Percentiles rank a stretch among this genome's conserved stretches.
Conservation (phyloP, 2,329 filamentous ascomycete species). For the Dothideomycetes sp. region DNA sequence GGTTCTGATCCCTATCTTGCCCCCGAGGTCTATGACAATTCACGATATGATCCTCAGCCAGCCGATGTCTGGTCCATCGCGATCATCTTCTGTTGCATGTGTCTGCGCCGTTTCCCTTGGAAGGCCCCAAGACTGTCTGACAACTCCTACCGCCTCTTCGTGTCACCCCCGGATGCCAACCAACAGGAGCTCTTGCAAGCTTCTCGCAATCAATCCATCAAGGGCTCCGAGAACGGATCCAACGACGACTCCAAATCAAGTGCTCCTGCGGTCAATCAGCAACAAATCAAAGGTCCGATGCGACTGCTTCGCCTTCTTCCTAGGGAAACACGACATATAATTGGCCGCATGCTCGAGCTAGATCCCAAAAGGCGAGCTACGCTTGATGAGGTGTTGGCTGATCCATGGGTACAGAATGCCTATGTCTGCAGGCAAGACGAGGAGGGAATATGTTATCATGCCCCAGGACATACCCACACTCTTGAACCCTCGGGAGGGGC, state of each 20-base stretch:
- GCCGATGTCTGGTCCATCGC: conserved; percentile 97
- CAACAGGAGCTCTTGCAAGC: conserved; percentile 20
- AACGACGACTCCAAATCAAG: conserved; percentile 9
- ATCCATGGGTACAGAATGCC: conserved; percentile 82
- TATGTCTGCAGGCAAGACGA: conserved; percentile 73
- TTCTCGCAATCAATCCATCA: conserved; percentile 14
- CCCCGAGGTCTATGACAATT: conserved; percentile 88
- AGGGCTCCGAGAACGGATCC: conserved; percentile 10
- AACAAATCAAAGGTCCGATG: conserved; percentile 77
- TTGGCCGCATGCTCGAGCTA: conserved; percentile 85
- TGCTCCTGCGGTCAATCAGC: conserved; percentile 13
- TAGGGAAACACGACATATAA: conserved; percentile 78
- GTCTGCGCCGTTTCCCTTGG: conserved; percentile 87
- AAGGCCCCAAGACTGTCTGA: conserved; percentile 86
- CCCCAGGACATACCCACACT: conserved; percentile 71
- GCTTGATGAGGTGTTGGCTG: conserved; percentile 74
- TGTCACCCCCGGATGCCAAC: conserved; percentile 70
- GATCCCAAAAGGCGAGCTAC: conserved; percentile 73
- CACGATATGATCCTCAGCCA: conserved; percentile 85
- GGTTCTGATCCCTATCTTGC: conserved; percentile 93
- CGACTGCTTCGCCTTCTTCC: conserved; percentile 77
- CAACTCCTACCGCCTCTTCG: conserved; percentile 90
- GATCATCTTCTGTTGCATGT: conserved; percentile 99
- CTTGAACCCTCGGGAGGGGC: conserved; percentile 56
- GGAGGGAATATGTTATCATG: conserved; percentile 59